These are phyloP conservation scores for Diphasiastrum complanatum DNA, from an alignment of 83 land plant species.

Conservation along the genomic window DNA sequence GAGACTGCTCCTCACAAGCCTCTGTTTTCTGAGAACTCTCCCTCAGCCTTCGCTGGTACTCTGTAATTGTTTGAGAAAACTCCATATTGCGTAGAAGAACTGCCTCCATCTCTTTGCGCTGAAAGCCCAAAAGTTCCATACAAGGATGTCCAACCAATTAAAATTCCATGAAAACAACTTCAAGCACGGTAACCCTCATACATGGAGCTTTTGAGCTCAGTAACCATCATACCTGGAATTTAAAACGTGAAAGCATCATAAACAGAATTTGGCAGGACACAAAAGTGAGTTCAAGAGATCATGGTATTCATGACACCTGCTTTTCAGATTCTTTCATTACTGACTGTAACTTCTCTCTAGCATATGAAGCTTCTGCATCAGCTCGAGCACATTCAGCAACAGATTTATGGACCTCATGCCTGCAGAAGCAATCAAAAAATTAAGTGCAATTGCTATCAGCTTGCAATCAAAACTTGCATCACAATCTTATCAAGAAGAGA, in stretches of 20 bases:
- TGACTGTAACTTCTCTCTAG: slow-evolving; percentile 53
- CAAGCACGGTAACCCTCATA: no score
- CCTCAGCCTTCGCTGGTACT: slow-evolving; percentile 61
- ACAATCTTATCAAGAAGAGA: no score
- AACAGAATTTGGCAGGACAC: no score
- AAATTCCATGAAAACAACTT: not conserved
- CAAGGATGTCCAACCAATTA: no score
- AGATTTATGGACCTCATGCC: slow-evolving; percentile 51
- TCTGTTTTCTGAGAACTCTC: slow-evolving; percentile 59
- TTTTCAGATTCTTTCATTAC: slow-evolving; percentile 62
- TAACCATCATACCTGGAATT: no score
- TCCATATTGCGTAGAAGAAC: slow-evolving; percentile 70
- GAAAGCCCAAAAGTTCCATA: not conserved
- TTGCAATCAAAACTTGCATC: no score
- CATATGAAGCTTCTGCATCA: slow-evolving; percentile 54
- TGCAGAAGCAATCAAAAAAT: no score
- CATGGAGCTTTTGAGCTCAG: no score
- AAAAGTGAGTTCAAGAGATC: no score
- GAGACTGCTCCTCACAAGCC: slow-evolving; percentile 58
- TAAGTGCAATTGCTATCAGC: no score
- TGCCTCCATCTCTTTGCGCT: slow-evolving; percentile 60
- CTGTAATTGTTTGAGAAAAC: slow-evolving; percentile 63
- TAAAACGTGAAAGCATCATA: no score
- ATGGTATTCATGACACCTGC: slow-evolving; percentile 67
- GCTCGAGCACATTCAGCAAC: slow-evolving; percentile 68